Conservation (phyloP, 805 yeast genomes). For the Sporopachydermia quercuum region DNA sequence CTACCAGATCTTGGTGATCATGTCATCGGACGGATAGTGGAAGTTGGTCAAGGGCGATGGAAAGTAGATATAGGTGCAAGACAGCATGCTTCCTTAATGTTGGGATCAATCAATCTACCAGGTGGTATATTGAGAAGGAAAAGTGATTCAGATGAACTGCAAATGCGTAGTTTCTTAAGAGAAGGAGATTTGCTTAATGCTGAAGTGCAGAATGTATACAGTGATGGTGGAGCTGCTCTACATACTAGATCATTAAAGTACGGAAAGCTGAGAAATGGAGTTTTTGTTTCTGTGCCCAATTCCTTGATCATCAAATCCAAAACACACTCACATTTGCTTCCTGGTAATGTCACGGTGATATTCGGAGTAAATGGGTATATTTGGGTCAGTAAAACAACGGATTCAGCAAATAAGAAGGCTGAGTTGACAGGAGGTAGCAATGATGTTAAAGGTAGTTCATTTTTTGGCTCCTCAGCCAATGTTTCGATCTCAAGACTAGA, state of each 20-base stretch:
- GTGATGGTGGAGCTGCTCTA: constrained; percentile 83
- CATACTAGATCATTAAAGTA: constrained; percentile 93
- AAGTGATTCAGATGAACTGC: constrained; percentile 88
- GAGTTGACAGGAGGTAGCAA: constrained; percentile 10
- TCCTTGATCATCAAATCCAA: constrained; percentile 73
- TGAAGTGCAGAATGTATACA: constrained; percentile 81
- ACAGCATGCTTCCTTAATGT: constrained; percentile 81
- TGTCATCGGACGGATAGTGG: constrained; percentile 83
- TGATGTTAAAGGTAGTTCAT: constrained; percentile 12
- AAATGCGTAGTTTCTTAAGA: constrained; percentile 85
- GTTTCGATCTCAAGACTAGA: constrained; percentile 73
- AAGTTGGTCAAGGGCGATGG: constrained; percentile 91
- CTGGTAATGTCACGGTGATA: constrained; percentile 84
- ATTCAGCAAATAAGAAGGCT: constrained; percentile 11
- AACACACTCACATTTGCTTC: constrained; percentile 76
- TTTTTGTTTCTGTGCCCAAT: constrained; percentile 67
- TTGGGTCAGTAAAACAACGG: constrained; percentile 68
- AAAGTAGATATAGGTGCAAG: constrained; percentile 93
- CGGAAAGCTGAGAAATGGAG: constrained; percentile 89
- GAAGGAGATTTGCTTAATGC: constrained; percentile 95
- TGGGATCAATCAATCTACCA: constrained; percentile 93
- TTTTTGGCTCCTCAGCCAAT: constrained; percentile 25
- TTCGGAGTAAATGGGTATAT: constrained; percentile 91
- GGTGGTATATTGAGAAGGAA: constrained; percentile 94
- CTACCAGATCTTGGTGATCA: constrained; percentile 96